Evolutionary conservation across 2,329 filamentous ascomycete species (phyloP).

Genomic region (Penicillium sp.): DNA sequence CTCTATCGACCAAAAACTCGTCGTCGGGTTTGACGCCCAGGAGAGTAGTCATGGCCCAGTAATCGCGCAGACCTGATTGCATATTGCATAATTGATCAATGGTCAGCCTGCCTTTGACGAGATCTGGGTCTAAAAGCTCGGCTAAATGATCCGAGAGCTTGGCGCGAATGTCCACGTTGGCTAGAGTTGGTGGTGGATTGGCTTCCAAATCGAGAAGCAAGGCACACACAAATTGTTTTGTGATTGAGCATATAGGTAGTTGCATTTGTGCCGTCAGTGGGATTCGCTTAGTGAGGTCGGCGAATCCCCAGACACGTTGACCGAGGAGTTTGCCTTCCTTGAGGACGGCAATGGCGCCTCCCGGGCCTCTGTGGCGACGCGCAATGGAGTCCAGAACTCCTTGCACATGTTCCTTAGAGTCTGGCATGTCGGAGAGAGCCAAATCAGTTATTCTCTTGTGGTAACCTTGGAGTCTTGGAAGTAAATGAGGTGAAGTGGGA

Average conservation of each 20-base stretch:
- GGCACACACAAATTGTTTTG: conserved; percentile 49
- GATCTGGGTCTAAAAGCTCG: conserved; percentile 27
- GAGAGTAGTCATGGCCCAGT: conserved; percentile 49
- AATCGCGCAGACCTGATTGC: conserved; percentile 49
- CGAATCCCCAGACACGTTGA: conserved; percentile 47
- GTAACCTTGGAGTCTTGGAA: neutral
- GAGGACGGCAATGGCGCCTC: conserved; percentile 46
- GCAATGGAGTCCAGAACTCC: conserved; percentile 22
- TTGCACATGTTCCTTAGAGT: conserved; percentile 11
- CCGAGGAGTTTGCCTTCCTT: conserved; percentile 46
- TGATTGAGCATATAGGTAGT: conserved; percentile 52
- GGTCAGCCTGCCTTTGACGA: conserved; percentile 34
- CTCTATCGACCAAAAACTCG: conserved; percentile 39
- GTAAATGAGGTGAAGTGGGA: neutral
- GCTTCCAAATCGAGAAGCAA: conserved; percentile 39
- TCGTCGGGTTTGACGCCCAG: conserved; percentile 47
- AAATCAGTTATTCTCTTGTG: neutral
- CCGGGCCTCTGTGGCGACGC: conserved; percentile 39
- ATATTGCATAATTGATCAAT: conserved; percentile 44
- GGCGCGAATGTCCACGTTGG: conserved; percentile 26
- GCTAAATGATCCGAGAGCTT: conserved; percentile 33
- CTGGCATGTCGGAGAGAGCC: conserved; percentile 6
- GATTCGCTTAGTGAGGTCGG: conserved; percentile 43
- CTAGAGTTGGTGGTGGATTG: conserved; percentile 34
- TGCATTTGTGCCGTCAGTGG: conserved; percentile 39